phyloP scores from a whole-genome alignment of 164 flowering plant species.

The Euptelea pleiosperma region DNA sequence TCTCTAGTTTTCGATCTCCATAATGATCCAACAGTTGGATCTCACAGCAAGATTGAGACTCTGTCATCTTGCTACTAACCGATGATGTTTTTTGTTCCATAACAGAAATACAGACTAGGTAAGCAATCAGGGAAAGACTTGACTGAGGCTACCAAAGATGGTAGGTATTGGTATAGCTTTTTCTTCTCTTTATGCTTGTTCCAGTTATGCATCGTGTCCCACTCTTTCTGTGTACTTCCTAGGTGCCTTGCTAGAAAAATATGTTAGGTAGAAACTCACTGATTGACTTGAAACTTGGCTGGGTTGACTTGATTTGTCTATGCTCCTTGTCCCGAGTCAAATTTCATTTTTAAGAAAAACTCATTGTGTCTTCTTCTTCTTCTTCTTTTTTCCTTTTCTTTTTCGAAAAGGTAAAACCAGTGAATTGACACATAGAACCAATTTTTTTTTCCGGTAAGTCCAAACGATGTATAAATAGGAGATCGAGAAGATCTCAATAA shows the following conservation, averaged over 20 bases:
- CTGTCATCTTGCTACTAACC: background rate
- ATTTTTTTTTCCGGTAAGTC: no score
- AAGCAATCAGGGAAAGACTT: slow-evolving; percentile 65
- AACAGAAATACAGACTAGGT: slow-evolving; percentile 74
- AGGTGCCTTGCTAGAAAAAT: background rate
- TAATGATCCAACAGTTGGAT: background rate
- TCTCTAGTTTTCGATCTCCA: background rate
- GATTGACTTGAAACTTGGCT: background rate
- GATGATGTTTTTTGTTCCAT: slow-evolving; percentile 14
- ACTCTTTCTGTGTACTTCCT: no score
- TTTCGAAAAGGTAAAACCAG: background rate
- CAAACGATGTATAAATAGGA: no score
- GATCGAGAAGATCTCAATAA: no score
- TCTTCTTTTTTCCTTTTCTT: background rate
- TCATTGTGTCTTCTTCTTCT: background rate
- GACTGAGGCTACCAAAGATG: slow-evolving; percentile 52
- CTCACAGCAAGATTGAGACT: background rate
- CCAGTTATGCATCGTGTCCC: slow-evolving; percentile 3
- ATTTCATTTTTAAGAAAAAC: background rate
- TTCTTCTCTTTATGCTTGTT: background rate
- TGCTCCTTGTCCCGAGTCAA: background rate
- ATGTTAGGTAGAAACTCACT: background rate
- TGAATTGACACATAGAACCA: no score
- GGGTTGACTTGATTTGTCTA: background rate
- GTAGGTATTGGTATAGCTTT: slow-evolving; percentile 27